These are phyloP conservation scores for Apocynum venetum DNA, from an alignment of 257 asterid species.

Conservation along the genomic window DNA sequence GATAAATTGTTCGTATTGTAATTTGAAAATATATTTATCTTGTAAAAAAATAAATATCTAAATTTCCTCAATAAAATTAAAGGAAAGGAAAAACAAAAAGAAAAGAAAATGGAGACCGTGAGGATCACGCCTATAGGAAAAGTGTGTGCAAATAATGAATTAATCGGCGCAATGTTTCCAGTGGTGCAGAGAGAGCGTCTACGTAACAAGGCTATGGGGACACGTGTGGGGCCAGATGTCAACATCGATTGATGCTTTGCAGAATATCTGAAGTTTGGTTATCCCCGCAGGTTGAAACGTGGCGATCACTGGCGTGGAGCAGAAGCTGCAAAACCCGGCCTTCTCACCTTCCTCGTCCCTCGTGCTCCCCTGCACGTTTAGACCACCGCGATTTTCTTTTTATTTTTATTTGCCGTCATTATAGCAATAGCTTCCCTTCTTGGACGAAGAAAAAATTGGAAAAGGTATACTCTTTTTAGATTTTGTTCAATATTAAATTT, in stretches of 20 bases:
- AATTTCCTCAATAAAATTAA: no score
- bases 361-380: background rate
- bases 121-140: background rate
- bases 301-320: slow-evolving; percentile 38
- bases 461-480: no score
- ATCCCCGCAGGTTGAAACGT: slow-evolving; percentile 33
- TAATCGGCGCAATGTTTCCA: background rate
- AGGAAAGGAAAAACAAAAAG: background rate
- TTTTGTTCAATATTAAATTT: no score
- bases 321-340: slow-evolving; percentile 6
- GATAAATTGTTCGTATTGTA: no score
- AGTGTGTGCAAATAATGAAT: slow-evolving; percentile 1
- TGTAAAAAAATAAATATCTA: no score
- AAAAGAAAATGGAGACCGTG: slow-evolving; percentile 1
- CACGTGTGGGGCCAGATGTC: slow-evolving; percentile 47
- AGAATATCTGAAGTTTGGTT: slow-evolving; percentile 34
- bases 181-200: slow-evolving; percentile 24
- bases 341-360: background rate
- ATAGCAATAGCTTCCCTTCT: no score
- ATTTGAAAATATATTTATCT: no score
- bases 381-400: background rate
- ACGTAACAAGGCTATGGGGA: slow-evolving; percentile 30
- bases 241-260: slow-evolving; percentile 39
- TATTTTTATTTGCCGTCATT: background rate
- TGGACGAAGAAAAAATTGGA: no score